A percentile compares a stretch with the other conserved stretches of the same genome.
These are phyloP conservation scores for Graphiopsis chlorocephala DNA, from an alignment of 2,329 filamentous ascomycete species.

Conservation along the genomic window DNA sequence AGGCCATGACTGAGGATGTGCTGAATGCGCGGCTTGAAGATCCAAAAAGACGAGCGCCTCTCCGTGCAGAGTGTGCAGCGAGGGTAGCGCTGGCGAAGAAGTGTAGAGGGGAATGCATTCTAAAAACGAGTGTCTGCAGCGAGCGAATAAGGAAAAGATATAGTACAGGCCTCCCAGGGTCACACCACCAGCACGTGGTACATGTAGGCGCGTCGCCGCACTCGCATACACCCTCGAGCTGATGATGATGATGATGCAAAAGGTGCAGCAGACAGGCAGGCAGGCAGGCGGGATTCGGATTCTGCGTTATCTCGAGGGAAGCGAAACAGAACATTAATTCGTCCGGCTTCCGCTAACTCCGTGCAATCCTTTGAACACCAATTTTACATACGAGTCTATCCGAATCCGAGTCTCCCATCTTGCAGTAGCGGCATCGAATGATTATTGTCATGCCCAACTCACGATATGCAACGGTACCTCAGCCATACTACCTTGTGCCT, in stretches of 20 bases:
- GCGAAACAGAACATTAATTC: not conserved
- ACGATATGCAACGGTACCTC: no score
- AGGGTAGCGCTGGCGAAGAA: not conserved
- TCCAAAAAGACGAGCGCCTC: not conserved
- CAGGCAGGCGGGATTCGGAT: no score
- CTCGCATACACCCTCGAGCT: slow-evolving; percentile 2
- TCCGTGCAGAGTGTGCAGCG: not conserved
- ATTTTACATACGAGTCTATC: no score
- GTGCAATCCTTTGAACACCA: no score
- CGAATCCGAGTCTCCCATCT: no score
- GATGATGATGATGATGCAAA: slow-evolving; percentile 1
- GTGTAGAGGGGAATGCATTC: slow-evolving; percentile 5
- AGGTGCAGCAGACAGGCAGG: not conserved
- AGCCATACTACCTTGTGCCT: no score
- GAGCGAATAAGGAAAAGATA: slow-evolving; percentile 6
- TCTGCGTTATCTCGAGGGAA: not conserved
- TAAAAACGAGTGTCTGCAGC: slow-evolving; percentile 8
- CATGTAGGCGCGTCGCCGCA: slow-evolving; percentile 9
- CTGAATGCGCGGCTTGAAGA: slow-evolving; percentile 1
- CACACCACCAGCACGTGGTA: slow-evolving; percentile 11
- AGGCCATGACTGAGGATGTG: slow-evolving; percentile 23
- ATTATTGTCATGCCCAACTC: no score
- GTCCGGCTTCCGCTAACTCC: not conserved
- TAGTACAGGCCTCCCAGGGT: not conserved
- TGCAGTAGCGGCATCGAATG: no score